Conservation (phyloP, 2,329 filamentous ascomycete genomes). For the Mycosphaerella arachidis region DNA sequence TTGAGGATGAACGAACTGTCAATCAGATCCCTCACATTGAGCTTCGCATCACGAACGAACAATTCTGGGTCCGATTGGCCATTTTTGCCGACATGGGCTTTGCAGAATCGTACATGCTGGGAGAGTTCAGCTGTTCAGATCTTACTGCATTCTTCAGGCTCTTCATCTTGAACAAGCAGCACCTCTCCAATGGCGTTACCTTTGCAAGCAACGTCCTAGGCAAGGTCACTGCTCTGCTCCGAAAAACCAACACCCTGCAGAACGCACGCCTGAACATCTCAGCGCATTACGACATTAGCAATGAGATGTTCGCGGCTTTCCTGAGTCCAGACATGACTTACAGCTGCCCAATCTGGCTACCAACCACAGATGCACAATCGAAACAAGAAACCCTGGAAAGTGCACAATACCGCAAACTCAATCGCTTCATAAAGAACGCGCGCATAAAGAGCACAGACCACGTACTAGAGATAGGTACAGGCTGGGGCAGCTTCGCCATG, state of each 20-base stretch:
- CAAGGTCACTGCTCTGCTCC: conserved; percentile 52
- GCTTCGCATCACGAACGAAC: conserved; percentile 58
- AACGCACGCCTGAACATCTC: conserved; percentile 62
- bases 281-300: conserved; percentile 72
- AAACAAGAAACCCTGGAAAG: conserved; percentile 56
- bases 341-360: conserved; percentile 64
- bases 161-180: conserved; percentile 55
- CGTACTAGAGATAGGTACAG: conserved; percentile 70
- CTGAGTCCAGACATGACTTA: conserved; percentile 74
- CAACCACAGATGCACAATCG: conserved; percentile 38
- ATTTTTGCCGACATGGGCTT: conserved; percentile 73
- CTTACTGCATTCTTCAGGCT: conserved; percentile 68
- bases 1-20: conserved; percentile 37
- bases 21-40: conserved; percentile 46
- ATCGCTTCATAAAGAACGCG: conserved; percentile 61
- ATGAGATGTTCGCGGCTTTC: conserved; percentile 71
- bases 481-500: conserved; percentile 72
- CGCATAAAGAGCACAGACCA: conserved; percentile 62
- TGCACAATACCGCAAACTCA: conserved; percentile 64
- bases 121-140: conserved; percentile 63
- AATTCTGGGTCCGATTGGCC: conserved; percentile 66
- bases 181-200: conserved; percentile 61
- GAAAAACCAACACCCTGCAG: conserved; percentile 45
- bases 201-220: conserved; percentile 56
- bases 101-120: conserved; percentile 68